These are phyloP conservation scores for Saccharomyces hybrid DNA, from an alignment of 1,139 yeast genomes.

Conservation along the genomic window DNA sequence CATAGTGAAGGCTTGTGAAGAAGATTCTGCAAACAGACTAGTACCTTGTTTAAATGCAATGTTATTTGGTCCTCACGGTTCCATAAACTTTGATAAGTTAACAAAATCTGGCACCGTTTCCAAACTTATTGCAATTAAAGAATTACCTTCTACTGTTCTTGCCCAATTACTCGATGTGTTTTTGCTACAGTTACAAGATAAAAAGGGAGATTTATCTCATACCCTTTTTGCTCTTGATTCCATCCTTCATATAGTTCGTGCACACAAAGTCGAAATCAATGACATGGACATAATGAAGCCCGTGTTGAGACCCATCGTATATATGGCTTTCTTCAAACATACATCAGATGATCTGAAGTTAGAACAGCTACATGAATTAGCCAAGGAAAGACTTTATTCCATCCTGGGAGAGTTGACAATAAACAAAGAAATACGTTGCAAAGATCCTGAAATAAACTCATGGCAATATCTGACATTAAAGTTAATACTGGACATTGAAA, in stretches of 20 bases:
- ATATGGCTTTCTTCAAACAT: slow-evolving; percentile 48
- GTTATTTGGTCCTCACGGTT: slow-evolving; percentile 44
- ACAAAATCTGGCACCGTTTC: slow-evolving; percentile 68
- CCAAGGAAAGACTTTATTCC: slow-evolving; percentile 58
- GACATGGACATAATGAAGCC: slow-evolving; percentile 37
- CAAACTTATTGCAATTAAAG: slow-evolving; percentile 35
- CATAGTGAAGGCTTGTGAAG: slow-evolving; percentile 34
- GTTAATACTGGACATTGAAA: slow-evolving; percentile 32
- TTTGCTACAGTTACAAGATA: slow-evolving; percentile 5
- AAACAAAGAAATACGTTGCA: slow-evolving; percentile 29
- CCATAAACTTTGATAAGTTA: slow-evolving; percentile 66
- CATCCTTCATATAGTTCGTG: slow-evolving; percentile 48
- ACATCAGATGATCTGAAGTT: slow-evolving; percentile 6
- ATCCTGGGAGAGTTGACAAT: slow-evolving; percentile 49
- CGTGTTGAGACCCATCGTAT: slow-evolving; percentile 45
- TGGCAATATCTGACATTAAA: slow-evolving; percentile 51
- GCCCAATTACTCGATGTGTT: slow-evolving; percentile 24
- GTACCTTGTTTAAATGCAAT: slow-evolving; percentile 43
- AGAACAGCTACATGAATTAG: slow-evolving; percentile 28
- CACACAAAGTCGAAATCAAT: slow-evolving; percentile 32
- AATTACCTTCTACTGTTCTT: slow-evolving; percentile 23
- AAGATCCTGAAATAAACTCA: slow-evolving; percentile 28
- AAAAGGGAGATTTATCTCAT: slow-evolving; percentile 33
- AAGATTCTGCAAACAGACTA: slow-evolving; percentile 33
- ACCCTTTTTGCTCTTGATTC: slow-evolving; percentile 57